phyloP scores from a whole-genome alignment of 2,329 filamentous ascomycete genomes.

The Lachnellula cervina region DNA sequence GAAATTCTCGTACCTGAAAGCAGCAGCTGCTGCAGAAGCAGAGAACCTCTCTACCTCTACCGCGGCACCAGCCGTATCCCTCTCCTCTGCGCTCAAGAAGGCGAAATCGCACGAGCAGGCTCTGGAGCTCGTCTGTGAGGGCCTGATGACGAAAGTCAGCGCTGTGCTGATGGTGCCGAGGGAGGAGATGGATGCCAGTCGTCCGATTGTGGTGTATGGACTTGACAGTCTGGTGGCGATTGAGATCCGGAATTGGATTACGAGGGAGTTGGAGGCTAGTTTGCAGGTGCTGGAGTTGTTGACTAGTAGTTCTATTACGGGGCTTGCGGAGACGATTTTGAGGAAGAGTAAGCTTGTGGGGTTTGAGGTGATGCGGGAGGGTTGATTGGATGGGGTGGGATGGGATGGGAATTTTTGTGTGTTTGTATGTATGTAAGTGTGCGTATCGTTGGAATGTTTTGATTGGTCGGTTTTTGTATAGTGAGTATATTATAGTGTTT shows the following conservation, averaged over 20 bases:
- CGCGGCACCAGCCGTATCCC: slow-evolving; percentile 5
- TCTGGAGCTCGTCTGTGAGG: slow-evolving; percentile 34
- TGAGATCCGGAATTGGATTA: slow-evolving; percentile 38
- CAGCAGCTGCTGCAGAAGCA: slow-evolving; percentile 2
- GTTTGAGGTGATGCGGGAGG: not conserved
- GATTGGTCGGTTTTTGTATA: too few relatives aligned
- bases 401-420: too few relatives aligned
- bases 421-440: too few relatives aligned
- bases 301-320: slow-evolving; percentile 21
- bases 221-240: slow-evolving; percentile 25
- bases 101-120: slow-evolving; percentile 16
- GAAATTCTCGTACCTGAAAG: slow-evolving; percentile 14
- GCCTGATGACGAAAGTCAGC: slow-evolving; percentile 40
- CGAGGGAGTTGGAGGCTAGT: slow-evolving; percentile 18
- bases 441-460: too few relatives aligned
- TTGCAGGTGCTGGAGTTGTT: slow-evolving; percentile 27
- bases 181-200: slow-evolving; percentile 42
- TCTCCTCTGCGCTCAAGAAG: slow-evolving; percentile 10
- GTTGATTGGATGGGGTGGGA: not conserved
- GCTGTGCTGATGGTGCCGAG: slow-evolving; percentile 43
- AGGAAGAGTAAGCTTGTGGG: slow-evolving; percentile 8
- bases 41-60: not conserved
- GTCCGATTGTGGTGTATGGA: slow-evolving; percentile 29
- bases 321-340: slow-evolving; percentile 25
- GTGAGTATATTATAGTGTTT: too few relatives aligned